Evolutionary conservation across 495 filamentous ascomycete genomes (phyloP), one percentile per base, ranked within the genome.

Genomic region (Xanthoparmelia taractica): DNA sequence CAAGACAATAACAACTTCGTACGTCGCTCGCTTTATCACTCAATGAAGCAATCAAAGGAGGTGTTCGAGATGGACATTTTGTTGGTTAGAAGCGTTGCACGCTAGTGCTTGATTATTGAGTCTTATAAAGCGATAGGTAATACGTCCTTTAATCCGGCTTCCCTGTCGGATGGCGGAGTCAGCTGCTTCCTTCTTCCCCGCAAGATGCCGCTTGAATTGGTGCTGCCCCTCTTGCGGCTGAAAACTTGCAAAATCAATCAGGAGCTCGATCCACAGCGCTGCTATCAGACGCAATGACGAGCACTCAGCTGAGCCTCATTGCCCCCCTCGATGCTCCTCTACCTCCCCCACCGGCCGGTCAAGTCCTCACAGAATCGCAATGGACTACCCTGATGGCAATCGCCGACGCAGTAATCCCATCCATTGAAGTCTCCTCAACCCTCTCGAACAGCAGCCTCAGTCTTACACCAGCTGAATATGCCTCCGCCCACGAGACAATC

Each of bases 341-440:
- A 12, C 74, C 78, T 18, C 74, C 78, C 7, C 70, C 68, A 12
- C 72, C 75, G 1, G 67, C 71, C 15, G 65, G 70, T 29, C 67
- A 74, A 13, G 71, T 78, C 61, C 81, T 83, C 62, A 77, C 74
- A 0, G 73, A 76, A 25, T 37, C 73, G 2, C 83, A 86, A 76
- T 86, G 83, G 83, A 75, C 66, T 4, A 84, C 77, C 0, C 72
- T 86, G 4, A 72, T 84, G 66, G 75, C 82, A 0, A 71, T 86
- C 8, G 78, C 79, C 36, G 82, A 85, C 64, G 76, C 81, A 0
- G 69, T 85, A 36, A 75, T 86, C 31, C 82, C 83, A 8, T 78
- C 78, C 1, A 76, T 85, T 60, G 69, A 56, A 73, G 73, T 45
- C 68, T 74, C 45, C 56, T 71, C 31, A 65, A 67, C 23, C 63